A percentile compares a stretch with the other conserved stretches of the same genome.
Conservation (phyloP, 805 yeast species). For the Lachancea waltii region DNA sequence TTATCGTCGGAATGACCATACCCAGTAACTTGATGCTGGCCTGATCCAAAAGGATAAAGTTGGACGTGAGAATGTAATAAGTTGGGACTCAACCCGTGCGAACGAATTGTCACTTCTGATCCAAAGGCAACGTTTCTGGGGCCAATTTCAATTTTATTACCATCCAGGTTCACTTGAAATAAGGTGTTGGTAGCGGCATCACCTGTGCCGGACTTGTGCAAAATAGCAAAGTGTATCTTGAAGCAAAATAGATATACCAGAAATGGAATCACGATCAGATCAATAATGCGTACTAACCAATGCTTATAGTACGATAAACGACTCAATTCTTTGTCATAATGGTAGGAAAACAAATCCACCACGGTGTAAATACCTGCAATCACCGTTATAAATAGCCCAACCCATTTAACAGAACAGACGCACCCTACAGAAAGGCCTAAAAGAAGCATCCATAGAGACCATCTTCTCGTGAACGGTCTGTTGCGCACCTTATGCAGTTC, state of each 20-base stretch:
- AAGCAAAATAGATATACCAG: constrained; percentile 64
- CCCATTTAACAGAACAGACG: constrained; percentile 83
- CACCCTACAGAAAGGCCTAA: constrained; percentile 72
- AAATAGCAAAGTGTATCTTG: constrained; percentile 70
- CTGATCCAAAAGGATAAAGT: constrained; percentile 67
- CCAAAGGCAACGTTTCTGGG: constrained; percentile 64
- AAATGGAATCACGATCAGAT: constrained; percentile 67
- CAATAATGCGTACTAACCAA: constrained; percentile 63
- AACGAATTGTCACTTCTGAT: constrained; percentile 39
- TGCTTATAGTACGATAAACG: constrained; percentile 43
- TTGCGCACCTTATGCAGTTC: constrained; percentile 59
- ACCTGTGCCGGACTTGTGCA: constrained; percentile 83
- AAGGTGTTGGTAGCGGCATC: constrained; percentile 86
- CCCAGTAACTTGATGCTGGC: constrained; percentile 74
- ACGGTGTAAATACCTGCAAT: constrained; percentile 54
- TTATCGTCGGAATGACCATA: constrained; percentile 70
- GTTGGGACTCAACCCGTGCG: constrained; percentile 72
- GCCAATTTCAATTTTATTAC: constrained; percentile 56
- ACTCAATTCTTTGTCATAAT: constrained; percentile 29
- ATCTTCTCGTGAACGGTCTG: constrained; percentile 54
- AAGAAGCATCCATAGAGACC: constrained; percentile 59
- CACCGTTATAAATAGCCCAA: constrained; percentile 62
- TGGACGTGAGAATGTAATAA: constrained; percentile 71
- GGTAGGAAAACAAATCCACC: constrained; percentile 44
- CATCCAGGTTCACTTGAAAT: constrained; percentile 79